Percentiles rank a stretch among this genome's conserved stretches.
Evolutionary conservation across 352 stramenopile species (phyloP).

Genomic region (Globisporangium rhizosaccharum): DNA sequence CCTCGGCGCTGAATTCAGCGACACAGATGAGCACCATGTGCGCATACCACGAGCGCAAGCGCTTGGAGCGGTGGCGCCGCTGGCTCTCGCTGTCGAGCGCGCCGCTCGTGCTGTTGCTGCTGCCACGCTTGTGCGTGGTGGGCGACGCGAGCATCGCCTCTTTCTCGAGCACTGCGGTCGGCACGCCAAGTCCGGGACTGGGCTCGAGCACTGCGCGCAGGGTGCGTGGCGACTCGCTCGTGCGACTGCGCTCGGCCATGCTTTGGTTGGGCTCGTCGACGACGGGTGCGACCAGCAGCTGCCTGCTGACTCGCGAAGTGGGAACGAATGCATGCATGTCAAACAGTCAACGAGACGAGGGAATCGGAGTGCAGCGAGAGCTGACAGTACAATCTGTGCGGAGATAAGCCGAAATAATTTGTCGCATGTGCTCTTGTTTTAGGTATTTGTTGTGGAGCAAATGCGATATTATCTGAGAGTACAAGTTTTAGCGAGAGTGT

Average conservation of each 20-base stretch:
- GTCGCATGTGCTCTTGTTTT: too few species aligned
- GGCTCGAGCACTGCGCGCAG: not conserved
- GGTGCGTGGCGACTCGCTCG: not conserved
- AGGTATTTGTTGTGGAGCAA: too few species aligned
- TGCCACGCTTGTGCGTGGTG: not conserved
- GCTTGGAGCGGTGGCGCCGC: not conserved
- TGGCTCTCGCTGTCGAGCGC: not conserved
- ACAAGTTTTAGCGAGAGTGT: too few species aligned
- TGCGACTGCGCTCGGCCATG: conserved; percentile 31
- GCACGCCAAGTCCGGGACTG: conserved; percentile 2
- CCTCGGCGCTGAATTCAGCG: conserved; percentile 54
- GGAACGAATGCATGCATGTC: too few species aligned
- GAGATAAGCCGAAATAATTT: too few species aligned
- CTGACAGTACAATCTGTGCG: too few species aligned
- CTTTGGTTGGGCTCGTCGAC: too few species aligned
- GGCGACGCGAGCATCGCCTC: conserved; percentile 1
- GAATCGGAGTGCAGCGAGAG: too few species aligned
- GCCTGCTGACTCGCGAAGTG: too few species aligned
- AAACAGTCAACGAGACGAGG: too few species aligned
- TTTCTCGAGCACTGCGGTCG: conserved; percentile 4
- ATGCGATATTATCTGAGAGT: too few species aligned
- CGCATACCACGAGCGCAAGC: conserved; percentile 35
- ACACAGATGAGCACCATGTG: conserved; percentile 55
- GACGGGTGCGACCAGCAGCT: too few species aligned
- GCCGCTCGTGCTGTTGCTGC: not conserved